Base-by-base conservation (phyloP, 2,329 filamentous ascomycete genomes). In the Blumeria hordei region DNA sequence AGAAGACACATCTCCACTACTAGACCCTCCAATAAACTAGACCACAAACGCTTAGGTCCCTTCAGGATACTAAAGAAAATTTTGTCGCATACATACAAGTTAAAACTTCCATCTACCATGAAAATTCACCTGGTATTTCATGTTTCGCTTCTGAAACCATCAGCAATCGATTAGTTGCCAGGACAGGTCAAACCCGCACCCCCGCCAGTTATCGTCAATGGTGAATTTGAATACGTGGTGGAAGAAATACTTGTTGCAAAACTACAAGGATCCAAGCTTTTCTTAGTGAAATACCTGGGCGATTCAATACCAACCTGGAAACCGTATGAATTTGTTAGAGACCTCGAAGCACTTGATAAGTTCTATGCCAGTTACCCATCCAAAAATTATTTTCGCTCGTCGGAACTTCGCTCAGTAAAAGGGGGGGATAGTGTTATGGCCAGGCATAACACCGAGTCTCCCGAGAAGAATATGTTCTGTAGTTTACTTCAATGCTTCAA, bases 71-170 rank as follows among this genome's bases (percentile, higher is more conserved):
- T 34, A 35, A 33, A 50, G 7, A 54, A 51, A n/a, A n/a, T n/a
- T 36, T 21, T 14, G 34, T 11, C 14, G 2, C 35, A 44, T 36
- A 41, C 54, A 28, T 56, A 56, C 21, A 16, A 54, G 41, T 16
- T 54, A 3, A 8, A 41, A 3, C 36, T 56, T 16, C 55, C 28
- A 1, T 33, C 12, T 9, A 43, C 16, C 35, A 54, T 56, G 32
- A 41, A 44, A 21, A 54, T 56, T 6, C 34, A 56, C 35, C 52
- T 34, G 0, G 32, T 54, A 2, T 56, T 56, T 32, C 44, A 54
- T 36, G 53, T 56, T 34, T 54, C 55, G 12, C 51, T 54, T n/a
- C 43, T 56, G 3, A 18, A 47, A 21, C 43, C 16, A 47, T 9
- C 5, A 1, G 8, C 14, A 8, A 1, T 8, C 7, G 16, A 47